Evolutionary conservation across 352 stramenopile species (phyloP).

Genomic region (Pythium graminicola): DNA sequence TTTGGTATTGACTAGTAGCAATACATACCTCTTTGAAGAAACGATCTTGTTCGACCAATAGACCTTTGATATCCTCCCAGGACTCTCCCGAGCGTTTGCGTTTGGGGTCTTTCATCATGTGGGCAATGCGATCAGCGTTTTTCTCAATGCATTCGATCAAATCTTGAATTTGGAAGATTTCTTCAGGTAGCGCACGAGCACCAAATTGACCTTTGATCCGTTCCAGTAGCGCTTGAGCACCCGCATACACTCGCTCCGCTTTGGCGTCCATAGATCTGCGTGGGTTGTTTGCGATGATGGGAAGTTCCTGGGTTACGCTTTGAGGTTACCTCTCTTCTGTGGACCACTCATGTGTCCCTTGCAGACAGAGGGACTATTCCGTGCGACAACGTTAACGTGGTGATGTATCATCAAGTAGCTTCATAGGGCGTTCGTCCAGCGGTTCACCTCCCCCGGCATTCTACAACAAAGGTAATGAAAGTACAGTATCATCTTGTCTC

Average conservation of each 20-base stretch:
- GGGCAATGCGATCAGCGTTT: constrained; percentile 65
- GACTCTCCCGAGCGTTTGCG: constrained; percentile 9
- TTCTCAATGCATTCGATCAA: constrained; percentile 59
- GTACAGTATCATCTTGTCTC: too few species aligned
- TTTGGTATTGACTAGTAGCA: too few species aligned
- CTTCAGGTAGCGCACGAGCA: constrained; percentile 26
- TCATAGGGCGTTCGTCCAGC: too few species aligned
- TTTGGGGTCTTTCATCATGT: constrained; percentile 36
- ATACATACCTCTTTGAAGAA: constrained; percentile 18
- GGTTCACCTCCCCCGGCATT: too few species aligned
- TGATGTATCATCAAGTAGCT: too few species aligned
- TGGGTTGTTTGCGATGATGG: neutral
- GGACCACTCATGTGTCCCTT: neutral
- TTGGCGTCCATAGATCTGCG: constrained; percentile 3
- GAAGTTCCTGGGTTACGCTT: neutral
- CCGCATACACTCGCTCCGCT: constrained; percentile 6
- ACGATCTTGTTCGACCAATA: constrained; percentile 54
- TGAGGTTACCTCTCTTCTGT: too few species aligned
- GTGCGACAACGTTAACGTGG: too few species aligned
- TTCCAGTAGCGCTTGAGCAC: constrained; percentile 16
- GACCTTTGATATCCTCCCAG: constrained; percentile 30
- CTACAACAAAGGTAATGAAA: too few species aligned
- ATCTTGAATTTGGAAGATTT: constrained; percentile 53
- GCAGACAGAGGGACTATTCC: too few species aligned
- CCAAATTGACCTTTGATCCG: constrained; percentile 13